phyloP scores from a whole-genome alignment of 2,329 filamentous ascomycete genomes.

The Sordariomycetes sp. region DNA sequence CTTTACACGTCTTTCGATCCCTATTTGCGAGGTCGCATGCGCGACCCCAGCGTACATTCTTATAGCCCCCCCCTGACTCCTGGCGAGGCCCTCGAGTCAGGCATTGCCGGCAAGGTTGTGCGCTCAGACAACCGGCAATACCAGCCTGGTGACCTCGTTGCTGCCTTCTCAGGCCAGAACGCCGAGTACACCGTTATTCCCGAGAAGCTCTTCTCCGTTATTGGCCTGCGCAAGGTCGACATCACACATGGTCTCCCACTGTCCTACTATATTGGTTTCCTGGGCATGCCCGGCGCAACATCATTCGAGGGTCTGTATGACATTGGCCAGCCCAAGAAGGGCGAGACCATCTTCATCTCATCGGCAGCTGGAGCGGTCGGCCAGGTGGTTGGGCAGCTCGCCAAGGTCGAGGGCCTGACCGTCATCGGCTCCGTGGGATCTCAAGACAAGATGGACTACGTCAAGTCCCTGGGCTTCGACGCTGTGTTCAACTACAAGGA shows the following conservation, averaged over 20 bases:
- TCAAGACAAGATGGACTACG: slow-evolving; percentile 66
- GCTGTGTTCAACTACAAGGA: slow-evolving; percentile 73
- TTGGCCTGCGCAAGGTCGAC: neutral
- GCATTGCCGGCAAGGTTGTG: too few relatives aligned
- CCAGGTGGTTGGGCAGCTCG: slow-evolving; percentile 70
- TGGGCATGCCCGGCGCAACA: slow-evolving; percentile 44
- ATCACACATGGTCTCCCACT: too few relatives aligned
- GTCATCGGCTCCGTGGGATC: slow-evolving; percentile 70
- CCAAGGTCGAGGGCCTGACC: slow-evolving; percentile 64
- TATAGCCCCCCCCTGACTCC: too few relatives aligned
- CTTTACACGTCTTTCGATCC: too few relatives aligned
- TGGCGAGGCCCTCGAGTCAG: too few relatives aligned
- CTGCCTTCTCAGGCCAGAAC: too few relatives aligned
- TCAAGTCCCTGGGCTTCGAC: slow-evolving; percentile 47
- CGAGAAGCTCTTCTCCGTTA: too few relatives aligned
- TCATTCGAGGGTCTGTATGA: slow-evolving; percentile 58
- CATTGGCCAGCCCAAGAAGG: slow-evolving; percentile 47
- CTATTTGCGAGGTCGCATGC: too few relatives aligned
- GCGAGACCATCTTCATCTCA: slow-evolving; percentile 68
- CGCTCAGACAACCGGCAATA: too few relatives aligned
- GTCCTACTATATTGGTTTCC: slow-evolving; percentile 63
- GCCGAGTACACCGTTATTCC: too few relatives aligned
- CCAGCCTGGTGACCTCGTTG: too few relatives aligned
- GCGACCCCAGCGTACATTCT: too few relatives aligned
- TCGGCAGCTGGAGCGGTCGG: slow-evolving; percentile 70